A percentile compares a stretch with the other conserved stretches of the same genome.
Conservation (phyloP, 148 eudicot genomes). For the Limonium bicolor region DNA sequence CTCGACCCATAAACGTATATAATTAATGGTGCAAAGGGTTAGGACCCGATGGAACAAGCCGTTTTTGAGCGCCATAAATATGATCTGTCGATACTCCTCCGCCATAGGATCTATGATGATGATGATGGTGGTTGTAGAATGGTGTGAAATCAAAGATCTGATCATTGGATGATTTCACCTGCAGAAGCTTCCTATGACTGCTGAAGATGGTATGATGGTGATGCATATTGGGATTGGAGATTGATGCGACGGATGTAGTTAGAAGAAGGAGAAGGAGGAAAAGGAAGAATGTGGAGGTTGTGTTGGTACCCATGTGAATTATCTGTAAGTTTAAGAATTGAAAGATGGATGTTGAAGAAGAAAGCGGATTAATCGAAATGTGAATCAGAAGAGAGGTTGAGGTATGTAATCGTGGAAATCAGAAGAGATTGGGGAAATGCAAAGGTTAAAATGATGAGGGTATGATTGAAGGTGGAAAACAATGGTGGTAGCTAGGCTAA, state of each 20-base stretch:
- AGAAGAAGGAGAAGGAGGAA: background rate
- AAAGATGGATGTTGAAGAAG: too few relatives aligned
- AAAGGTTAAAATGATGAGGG: background rate
- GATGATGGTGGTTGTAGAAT: constrained; percentile 49
- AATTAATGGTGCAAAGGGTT: constrained; percentile 19
- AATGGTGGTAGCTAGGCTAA: too few relatives aligned
- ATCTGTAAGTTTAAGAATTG: too few relatives aligned
- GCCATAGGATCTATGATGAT: constrained; percentile 16
- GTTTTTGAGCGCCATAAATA: constrained; percentile 10
- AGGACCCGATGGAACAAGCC: constrained; percentile 20
- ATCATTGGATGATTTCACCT: too few relatives aligned
- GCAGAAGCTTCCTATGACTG: too few relatives aligned
- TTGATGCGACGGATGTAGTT: constrained; percentile 1
- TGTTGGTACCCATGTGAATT: too few relatives aligned
- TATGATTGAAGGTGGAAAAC: too few relatives aligned
- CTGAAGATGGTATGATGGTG: constrained; percentile 17
- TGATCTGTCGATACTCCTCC: constrained; percentile 7
- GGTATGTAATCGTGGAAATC: background rate
- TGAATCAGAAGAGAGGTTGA: constrained; percentile 1
- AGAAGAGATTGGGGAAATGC: constrained; percentile 1
- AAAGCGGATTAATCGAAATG: too few relatives aligned
- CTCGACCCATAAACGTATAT: background rate
- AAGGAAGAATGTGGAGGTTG: background rate
- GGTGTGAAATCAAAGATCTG: constrained; percentile 45
- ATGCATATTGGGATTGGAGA: constrained; percentile 31